A percentile compares a stretch with the other conserved stretches of the same genome.
Conservation (phyloP, 164 flowering plant genomes). For the Macadamia tetraphylla region DNA sequence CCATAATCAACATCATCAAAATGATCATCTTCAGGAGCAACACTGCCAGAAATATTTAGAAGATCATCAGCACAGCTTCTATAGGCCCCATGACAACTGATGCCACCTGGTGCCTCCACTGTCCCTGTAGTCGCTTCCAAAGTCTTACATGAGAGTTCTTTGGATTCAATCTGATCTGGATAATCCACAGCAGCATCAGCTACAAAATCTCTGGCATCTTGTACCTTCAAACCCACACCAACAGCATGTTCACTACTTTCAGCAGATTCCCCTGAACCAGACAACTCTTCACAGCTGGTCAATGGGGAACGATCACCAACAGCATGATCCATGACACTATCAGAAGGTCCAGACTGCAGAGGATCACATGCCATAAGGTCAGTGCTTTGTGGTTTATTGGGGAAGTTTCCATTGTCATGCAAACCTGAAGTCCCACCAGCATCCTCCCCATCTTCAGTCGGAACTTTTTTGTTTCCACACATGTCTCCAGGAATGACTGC, state of each 20-base stretch:
- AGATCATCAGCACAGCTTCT: slow-evolving; percentile 15
- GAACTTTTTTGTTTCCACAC: slow-evolving; percentile 4
- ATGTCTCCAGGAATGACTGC: slow-evolving; percentile 2
- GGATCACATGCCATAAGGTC: slow-evolving; percentile 1
- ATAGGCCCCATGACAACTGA: slow-evolving; percentile 11
- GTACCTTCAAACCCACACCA: slow-evolving; percentile 4
- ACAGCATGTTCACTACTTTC: slow-evolving; percentile 5
- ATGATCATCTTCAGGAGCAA: slow-evolving; percentile 11
- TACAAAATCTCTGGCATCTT: slow-evolving; percentile 4
- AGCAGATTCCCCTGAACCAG: slow-evolving; percentile 7
- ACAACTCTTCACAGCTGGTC: slow-evolving; percentile 3
- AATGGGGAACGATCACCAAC: slow-evolving; percentile 2
- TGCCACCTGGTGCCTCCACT: slow-evolving; percentile 8
- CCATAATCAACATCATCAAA: slow-evolving; percentile 21
- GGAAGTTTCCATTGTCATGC: slow-evolving; percentile 1
- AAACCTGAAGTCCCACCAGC: neutral
- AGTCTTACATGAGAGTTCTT: slow-evolving; percentile 6
- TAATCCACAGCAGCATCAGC: slow-evolving; percentile 6
- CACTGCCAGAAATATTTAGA: slow-evolving; percentile 10
- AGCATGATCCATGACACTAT: neutral
- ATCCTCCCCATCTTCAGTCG: neutral
- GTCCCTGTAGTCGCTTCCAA: neutral
- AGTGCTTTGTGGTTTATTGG: neutral
- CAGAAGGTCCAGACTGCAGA: slow-evolving; percentile 1
- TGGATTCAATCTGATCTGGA: slow-evolving; percentile 6